A percentile compares a stretch with the other conserved stretches of the same genome.
Conservation (phyloP, 306 rosid genomes). For the Spatholobus suberectus region DNA sequence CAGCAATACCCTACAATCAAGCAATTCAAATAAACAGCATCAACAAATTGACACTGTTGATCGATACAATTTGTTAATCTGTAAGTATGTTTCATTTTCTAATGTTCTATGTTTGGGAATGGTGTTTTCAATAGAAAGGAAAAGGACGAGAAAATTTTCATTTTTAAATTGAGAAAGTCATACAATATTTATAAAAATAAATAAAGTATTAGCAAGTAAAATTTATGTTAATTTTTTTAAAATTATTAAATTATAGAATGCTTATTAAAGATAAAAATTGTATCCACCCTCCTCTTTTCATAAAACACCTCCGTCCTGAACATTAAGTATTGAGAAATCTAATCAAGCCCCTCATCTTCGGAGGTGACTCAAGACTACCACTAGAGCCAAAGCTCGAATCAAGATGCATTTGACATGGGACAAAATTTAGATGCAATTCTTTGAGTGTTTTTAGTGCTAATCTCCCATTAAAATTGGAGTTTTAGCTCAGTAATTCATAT, state of each 20-base stretch:
- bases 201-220: no score
- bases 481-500: no score
- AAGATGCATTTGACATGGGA: neutral
- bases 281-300: neutral
- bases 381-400: neutral
- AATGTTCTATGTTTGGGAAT: no score
- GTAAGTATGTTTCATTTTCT: neutral
- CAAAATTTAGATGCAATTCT: neutral
- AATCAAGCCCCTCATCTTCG: neutral
- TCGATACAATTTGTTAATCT: conserved; percentile 5
- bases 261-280: neutral
- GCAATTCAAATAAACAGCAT: conserved; percentile 17
- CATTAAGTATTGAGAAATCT: neutral
- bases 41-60: neutral
- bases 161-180: no score
- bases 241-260: no score
- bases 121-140: no score
- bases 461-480: no score
- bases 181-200: no score
- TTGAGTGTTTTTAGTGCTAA: neutral
- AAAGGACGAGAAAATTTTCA: no score
- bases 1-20: conserved; percentile 54
- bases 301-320: neutral
- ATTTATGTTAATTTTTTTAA: no score
- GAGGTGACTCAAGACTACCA: neutral